These are phyloP conservation scores for Polygonum maritimum DNA, from an alignment of 148 eudicot genomes.

Conservation along the genomic window DNA sequence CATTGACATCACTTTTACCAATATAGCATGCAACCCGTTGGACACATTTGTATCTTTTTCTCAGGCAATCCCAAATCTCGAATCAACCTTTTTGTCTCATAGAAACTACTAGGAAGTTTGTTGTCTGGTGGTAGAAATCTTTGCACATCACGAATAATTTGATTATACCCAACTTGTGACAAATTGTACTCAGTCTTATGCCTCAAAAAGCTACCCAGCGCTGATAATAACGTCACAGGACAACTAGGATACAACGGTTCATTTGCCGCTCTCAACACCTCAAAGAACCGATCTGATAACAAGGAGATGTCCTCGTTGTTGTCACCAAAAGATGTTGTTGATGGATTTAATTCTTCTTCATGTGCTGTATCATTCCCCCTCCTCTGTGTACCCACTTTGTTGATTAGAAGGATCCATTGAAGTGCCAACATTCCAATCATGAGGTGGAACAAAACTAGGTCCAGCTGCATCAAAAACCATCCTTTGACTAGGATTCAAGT, in stretches of 20 bases:
- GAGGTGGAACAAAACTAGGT: background rate
- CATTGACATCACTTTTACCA: too few species aligned
- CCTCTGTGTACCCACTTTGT: background rate
- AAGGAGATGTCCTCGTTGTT: background rate
- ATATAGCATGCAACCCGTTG: too few species aligned
- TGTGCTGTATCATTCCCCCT: background rate
- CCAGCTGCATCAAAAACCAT: background rate
- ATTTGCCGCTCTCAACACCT: background rate
- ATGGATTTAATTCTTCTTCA: background rate
- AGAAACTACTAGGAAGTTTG: too few species aligned
- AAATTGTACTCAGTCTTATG: background rate
- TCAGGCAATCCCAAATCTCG: too few species aligned
- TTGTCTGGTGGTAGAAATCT: background rate
- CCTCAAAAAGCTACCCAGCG: background rate
- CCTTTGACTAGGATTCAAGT: background rate
- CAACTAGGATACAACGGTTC: background rate
- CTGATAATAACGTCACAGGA: background rate
- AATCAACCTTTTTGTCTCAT: too few species aligned
- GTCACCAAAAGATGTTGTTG: background rate
- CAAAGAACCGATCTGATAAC: background rate
- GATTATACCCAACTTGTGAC: background rate
- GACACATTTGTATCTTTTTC: too few species aligned
- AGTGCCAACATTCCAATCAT: background rate
- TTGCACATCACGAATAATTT: background rate
- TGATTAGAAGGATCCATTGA: background rate